Conservation (phyloP, 2,329 filamentous ascomycete genomes). For the Zarea fungicola region DNA sequence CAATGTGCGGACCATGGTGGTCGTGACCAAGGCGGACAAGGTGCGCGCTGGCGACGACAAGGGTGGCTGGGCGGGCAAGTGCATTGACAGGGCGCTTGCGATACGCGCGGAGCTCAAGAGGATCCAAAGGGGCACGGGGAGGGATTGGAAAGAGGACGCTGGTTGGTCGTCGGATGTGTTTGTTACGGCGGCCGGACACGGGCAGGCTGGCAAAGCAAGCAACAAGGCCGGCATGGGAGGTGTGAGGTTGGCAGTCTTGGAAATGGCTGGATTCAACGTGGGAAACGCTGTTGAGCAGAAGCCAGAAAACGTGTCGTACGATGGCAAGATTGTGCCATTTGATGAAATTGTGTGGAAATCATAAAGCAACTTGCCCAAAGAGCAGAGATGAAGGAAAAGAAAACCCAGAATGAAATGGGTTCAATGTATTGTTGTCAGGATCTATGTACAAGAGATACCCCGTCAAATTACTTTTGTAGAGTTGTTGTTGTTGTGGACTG, state of each 20-base stretch:
- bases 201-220: constrained; percentile 23
- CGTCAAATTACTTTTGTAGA: neutral
- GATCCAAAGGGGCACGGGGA: constrained; percentile 19
- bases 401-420: neutral
- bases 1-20: constrained; percentile 41
- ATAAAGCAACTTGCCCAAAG: neutral
- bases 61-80: constrained; percentile 25
- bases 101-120: constrained; percentile 24
- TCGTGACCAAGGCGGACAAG: constrained; percentile 56
- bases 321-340: constrained; percentile 33
- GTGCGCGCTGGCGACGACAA: constrained; percentile 30
- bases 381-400: neutral
- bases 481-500: constrained; percentile 9
- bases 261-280: constrained; percentile 34
- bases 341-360: constrained; percentile 33
- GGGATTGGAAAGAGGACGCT: constrained; percentile 25
- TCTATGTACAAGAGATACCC: constrained; percentile 12
- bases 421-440: neutral
- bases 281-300: constrained; percentile 23
- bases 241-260: constrained; percentile 33
- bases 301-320: constrained; percentile 31
- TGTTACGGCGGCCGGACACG: constrained; percentile 35
- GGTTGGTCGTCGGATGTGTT: constrained; percentile 28
- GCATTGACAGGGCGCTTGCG: constrained; percentile 21
- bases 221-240: constrained; percentile 35